phyloP scores from a whole-genome alignment of 192 early-diverging fungal genomes.

The Backusella parvicylindrica region DNA sequence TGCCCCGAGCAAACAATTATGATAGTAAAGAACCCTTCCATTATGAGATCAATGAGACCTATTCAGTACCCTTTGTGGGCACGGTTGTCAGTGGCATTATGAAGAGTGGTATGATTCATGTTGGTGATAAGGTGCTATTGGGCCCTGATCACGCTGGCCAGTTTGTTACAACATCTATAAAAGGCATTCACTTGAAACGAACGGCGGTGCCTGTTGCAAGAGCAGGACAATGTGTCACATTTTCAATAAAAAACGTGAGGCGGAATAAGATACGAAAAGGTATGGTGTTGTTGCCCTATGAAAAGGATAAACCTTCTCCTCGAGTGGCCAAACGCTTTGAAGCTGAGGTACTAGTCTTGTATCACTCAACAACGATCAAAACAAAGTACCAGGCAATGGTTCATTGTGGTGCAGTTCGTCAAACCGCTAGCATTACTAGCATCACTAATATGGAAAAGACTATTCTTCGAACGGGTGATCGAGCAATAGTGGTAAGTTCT shows the following conservation, averaged over 20 bases:
- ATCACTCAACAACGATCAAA: constrained; percentile 88
- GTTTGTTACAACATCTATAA: constrained; percentile 73
- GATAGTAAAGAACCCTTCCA: constrained; percentile 55
- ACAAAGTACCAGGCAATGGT: constrained; percentile 94
- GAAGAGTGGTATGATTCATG: constrained; percentile 56
- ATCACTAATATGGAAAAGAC: constrained; percentile 60
- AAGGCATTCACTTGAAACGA: constrained; percentile 88
- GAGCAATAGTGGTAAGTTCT: constrained; percentile 61
- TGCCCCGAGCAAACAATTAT: constrained; percentile 65
- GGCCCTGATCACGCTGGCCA: constrained; percentile 84
- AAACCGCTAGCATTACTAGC: constrained; percentile 72
- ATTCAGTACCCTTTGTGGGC: constrained; percentile 86
- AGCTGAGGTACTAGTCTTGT: constrained; percentile 87
- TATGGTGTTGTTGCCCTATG: constrained; percentile 65
- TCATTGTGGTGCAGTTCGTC: constrained; percentile 83
- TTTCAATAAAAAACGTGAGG: constrained; percentile 84
- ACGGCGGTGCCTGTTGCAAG: constrained; percentile 70
- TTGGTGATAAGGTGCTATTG: constrained; percentile 78
- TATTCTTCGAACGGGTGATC: constrained; percentile 82
- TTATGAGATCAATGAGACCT: constrained; percentile 89
- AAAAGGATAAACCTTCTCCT: constrained; percentile 43
- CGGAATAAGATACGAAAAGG: constrained; percentile 79
- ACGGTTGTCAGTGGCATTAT: constrained; percentile 90
- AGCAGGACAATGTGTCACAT: constrained; percentile 81
- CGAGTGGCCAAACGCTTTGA: constrained; percentile 74